Conservation (phyloP, 345 rosid species). For the Theobroma cacao region DNA sequence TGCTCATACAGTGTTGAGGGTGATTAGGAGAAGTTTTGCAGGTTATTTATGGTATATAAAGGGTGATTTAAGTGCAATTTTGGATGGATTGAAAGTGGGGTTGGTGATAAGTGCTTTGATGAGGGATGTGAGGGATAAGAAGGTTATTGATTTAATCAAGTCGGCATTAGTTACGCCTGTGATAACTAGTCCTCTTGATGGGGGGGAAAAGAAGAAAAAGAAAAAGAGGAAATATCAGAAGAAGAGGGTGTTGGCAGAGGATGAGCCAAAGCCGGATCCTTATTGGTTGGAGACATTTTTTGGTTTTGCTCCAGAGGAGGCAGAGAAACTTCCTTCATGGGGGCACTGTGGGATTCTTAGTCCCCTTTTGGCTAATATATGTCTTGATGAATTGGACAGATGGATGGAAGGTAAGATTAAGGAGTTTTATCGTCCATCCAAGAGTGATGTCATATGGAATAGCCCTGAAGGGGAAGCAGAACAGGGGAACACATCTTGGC, state of each 20-base stretch:
- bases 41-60: slow-evolving; percentile 91
- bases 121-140: slow-evolving; percentile 97
- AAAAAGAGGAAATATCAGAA: slow-evolving; percentile 89
- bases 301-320: slow-evolving; percentile 98
- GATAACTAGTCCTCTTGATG: slow-evolving; percentile 53
- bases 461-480: slow-evolving; percentile 89
- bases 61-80: slow-evolving; percentile 88
- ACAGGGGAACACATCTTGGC: slow-evolving; percentile 97
- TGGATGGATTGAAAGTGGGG: slow-evolving; percentile 92
- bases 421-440: slow-evolving; percentile 87
- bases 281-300: slow-evolving; percentile 96
- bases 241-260: slow-evolving; percentile 89
- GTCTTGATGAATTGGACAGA: slow-evolving; percentile 87
- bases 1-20: slow-evolving; percentile 84
- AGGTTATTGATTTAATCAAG: slow-evolving; percentile 82
- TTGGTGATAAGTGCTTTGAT: slow-evolving; percentile 77
- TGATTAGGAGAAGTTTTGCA: slow-evolving; percentile 81
- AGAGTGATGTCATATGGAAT: slow-evolving; percentile 93
- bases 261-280: slow-evolving; percentile 98
- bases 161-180: slow-evolving; percentile 80
- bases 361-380: slow-evolving; percentile 84
- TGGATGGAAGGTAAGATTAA: slow-evolving; percentile 87
- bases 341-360: slow-evolving; percentile 94
- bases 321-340: slow-evolving; percentile 84
- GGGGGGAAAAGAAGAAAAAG: slow-evolving; percentile 64